phyloP scores from a whole-genome alignment of 495 filamentous ascomycete species.

The Glutinoglossum americanum region DNA sequence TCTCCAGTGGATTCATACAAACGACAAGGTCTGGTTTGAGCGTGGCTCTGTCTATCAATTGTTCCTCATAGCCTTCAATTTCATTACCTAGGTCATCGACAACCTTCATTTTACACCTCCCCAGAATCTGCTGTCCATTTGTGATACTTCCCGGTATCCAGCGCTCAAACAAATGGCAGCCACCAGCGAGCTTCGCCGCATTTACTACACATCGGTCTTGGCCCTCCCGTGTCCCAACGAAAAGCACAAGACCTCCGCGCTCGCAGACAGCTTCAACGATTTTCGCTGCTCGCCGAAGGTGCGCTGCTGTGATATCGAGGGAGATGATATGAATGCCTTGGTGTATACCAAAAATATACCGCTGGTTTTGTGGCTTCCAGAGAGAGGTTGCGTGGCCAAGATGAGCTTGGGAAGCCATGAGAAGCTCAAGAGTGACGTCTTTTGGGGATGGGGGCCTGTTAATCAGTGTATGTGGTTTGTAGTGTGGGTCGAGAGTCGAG shows the following conservation, averaged over 20 bases:
- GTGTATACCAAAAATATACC: slow-evolving; percentile 85
- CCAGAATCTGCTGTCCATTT: slow-evolving; percentile 75
- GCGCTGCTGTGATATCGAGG: slow-evolving; percentile 64
- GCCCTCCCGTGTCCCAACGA: slow-evolving; percentile 66
- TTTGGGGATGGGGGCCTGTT: slow-evolving; percentile 47
- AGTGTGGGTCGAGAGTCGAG: slow-evolving; percentile 29
- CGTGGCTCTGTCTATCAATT: slow-evolving; percentile 35
- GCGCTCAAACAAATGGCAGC: slow-evolving; percentile 77
- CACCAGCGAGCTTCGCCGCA: slow-evolving; percentile 54
- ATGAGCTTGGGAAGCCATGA: slow-evolving; percentile 79
- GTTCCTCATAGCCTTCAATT: slow-evolving; percentile 38
- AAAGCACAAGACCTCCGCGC: slow-evolving; percentile 67
- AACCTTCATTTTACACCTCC: slow-evolving; percentile 38
- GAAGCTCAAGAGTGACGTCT: slow-evolving; percentile 74
- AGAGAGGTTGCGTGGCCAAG: slow-evolving; percentile 79
- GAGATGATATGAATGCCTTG: slow-evolving; percentile 86
- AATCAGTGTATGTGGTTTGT: slow-evolving; percentile 46
- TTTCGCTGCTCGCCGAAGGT: slow-evolving; percentile 73
- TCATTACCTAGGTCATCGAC: slow-evolving; percentile 49
- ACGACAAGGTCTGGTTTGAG: slow-evolving; percentile 82
- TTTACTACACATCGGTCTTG: slow-evolving; percentile 59
- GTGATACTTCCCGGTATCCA: slow-evolving; percentile 89
- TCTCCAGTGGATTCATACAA: slow-evolving; percentile 80
- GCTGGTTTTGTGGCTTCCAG: slow-evolving; percentile 88
- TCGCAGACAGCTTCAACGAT: slow-evolving; percentile 74